Evolutionary conservation across 2,329 filamentous ascomycete genomes (phyloP).

Genomic region (Apiospora koreana): DNA sequence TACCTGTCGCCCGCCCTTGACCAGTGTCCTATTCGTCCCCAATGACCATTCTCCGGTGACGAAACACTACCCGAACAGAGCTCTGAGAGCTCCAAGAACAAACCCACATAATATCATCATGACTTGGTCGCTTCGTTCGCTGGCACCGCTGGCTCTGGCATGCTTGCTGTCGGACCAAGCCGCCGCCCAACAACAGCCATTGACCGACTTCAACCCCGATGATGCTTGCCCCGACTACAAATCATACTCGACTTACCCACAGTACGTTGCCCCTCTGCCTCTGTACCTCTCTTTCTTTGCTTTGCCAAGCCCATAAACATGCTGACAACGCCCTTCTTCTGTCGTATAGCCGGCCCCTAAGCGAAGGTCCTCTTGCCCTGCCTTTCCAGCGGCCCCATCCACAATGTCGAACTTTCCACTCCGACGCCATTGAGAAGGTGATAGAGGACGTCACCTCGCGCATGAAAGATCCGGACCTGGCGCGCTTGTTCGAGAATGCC

Average conservation of each 20-base stretch:
- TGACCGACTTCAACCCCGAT: not conserved
- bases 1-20: not conserved
- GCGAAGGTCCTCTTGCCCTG: conserved; percentile 74
- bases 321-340: not conserved
- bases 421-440: conserved; percentile 82
- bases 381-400: conserved; percentile 83
- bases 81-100: not conserved
- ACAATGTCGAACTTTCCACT: conserved; percentile 87
- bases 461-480: conserved; percentile 84
- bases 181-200: not conserved
- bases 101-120: not conserved
- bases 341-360: conserved; percentile 69
- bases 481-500: conserved; percentile 90
- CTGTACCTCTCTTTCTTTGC: not conserved
- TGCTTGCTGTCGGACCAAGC: not conserved
- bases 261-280: conserved; percentile 1
- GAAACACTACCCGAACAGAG: not conserved
- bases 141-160: not conserved
- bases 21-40: not conserved
- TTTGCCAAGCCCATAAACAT: not conserved
- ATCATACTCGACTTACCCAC: conserved; percentile 2
- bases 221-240: conserved; percentile 11
- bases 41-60: not conserved
- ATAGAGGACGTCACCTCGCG: conserved; percentile 79
- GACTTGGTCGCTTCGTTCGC: conserved; percentile 7